phyloP scores from a whole-genome alignment of 257 asterid species.

The Solanum chiquidenum region DNA sequence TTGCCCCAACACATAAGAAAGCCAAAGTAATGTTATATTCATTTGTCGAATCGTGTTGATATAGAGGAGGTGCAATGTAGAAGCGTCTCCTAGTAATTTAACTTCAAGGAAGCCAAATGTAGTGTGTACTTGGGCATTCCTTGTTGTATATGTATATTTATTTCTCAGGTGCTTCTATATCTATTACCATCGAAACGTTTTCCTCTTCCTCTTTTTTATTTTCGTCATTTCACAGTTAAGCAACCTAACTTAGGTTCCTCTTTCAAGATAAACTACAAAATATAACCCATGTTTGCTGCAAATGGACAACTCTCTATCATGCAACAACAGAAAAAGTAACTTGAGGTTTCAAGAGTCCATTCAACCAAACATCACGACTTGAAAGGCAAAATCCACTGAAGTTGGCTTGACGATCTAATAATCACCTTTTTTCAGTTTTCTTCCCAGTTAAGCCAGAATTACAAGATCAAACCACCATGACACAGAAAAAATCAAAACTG shows the following conservation, averaged over 20 bases:
- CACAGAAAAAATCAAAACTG: neutral
- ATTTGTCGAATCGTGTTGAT: neutral
- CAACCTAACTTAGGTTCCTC: neutral
- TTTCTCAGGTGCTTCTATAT: neutral
- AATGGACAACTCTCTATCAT: neutral
- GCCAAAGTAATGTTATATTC: neutral
- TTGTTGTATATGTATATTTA: neutral
- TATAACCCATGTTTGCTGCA: neutral
- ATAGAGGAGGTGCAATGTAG: neutral
- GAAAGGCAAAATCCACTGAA: neutral
- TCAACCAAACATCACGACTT: neutral
- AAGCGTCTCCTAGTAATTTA: neutral
- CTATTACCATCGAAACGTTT: neutral
- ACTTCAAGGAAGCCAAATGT: neutral
- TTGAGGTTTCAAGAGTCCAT: neutral
- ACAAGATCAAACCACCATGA: neutral
- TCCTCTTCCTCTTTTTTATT: neutral
- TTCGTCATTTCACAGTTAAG: neutral
- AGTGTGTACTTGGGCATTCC: neutral
- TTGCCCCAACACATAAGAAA: neutral
- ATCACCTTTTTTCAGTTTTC: neutral
- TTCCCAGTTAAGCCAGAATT: neutral
- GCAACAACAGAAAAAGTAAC: neutral
- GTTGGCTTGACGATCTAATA: neutral
- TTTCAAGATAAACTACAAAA: neutral